Conservation (phyloP, 495 filamentous ascomycete genomes). For the Penicillium malachiteum region DNA sequence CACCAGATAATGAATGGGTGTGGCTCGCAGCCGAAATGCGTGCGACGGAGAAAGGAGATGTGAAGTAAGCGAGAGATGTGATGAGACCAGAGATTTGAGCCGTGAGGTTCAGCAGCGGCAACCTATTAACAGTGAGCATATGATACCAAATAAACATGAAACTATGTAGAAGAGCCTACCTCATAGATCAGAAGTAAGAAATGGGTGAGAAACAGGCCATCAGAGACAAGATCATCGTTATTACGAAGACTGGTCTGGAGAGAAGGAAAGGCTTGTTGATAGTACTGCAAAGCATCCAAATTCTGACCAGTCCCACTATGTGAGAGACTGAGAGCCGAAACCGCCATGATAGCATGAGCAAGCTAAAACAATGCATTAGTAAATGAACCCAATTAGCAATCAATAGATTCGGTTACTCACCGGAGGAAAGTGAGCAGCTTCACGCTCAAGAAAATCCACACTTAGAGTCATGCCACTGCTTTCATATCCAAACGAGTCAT, state of each 20-base stretch:
- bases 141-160: neutral
- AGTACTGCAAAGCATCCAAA: slow-evolving; percentile 54
- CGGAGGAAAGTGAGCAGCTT: slow-evolving; percentile 50
- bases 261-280: slow-evolving; percentile 52
- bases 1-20: slow-evolving; percentile 56
- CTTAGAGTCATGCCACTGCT: slow-evolving; percentile 31
- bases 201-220: slow-evolving; percentile 58
- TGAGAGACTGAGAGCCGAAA: slow-evolving; percentile 56
- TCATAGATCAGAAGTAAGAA: slow-evolving; percentile 62
- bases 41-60: slow-evolving; percentile 47
- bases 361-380: slow-evolving; percentile 39
- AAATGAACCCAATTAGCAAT: neutral
- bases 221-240: slow-evolving; percentile 52
- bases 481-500: slow-evolving; percentile 24
- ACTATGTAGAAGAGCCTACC: slow-evolving; percentile 30
- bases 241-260: slow-evolving; percentile 46
- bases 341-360: slow-evolving; percentile 60
- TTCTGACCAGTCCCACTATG: slow-evolving; percentile 45
- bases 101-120: slow-evolving; percentile 43
- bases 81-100: slow-evolving; percentile 54
- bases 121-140: slow-evolving; percentile 33
- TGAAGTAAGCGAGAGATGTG: slow-evolving; percentile 55
- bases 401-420: slow-evolving; percentile 23
- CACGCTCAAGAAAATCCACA: slow-evolving; percentile 49
- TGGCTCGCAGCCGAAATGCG: slow-evolving; percentile 45